These are phyloP conservation scores for Trichoderma atroviride DNA, from an alignment of 2,329 filamentous ascomycete species.

Conservation along the genomic window DNA sequence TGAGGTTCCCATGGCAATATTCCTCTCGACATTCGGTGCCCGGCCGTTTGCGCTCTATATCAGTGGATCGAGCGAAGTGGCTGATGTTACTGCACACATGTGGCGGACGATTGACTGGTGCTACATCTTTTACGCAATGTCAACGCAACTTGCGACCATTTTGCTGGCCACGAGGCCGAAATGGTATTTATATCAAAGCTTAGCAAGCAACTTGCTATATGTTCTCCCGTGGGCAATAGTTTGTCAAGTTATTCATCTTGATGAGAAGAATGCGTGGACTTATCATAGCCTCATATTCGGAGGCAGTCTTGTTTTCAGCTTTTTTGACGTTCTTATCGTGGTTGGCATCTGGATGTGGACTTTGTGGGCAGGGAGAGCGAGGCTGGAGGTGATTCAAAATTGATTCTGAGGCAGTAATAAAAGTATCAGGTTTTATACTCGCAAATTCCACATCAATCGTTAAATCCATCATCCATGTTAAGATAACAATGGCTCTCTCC, in stretches of 20 bases:
- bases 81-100: slow-evolving; percentile 66
- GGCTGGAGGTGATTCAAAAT: slow-evolving; percentile 42
- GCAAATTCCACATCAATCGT: neutral
- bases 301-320: slow-evolving; percentile 68
- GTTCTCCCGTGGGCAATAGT: slow-evolving; percentile 73
- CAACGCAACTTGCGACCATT: slow-evolving; percentile 66
- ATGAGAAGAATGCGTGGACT: slow-evolving; percentile 62
- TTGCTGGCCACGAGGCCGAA: slow-evolving; percentile 64
- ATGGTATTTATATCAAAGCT: slow-evolving; percentile 70
- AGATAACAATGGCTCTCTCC: too few species aligned
- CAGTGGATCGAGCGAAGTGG: slow-evolving; percentile 58
- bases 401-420: neutral
- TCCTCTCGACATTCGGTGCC: slow-evolving; percentile 62
- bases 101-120: slow-evolving; percentile 66
- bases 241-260: slow-evolving; percentile 53
- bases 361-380: slow-evolving; percentile 49
- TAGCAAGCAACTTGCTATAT: slow-evolving; percentile 68
- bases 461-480: neutral
- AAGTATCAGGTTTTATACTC: neutral
- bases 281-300: slow-evolving; percentile 70
- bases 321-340: slow-evolving; percentile 57
- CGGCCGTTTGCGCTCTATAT: slow-evolving; percentile 65
- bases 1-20: slow-evolving; percentile 65
- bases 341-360: slow-evolving; percentile 55
- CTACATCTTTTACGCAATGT: slow-evolving; percentile 69